Conservation (phyloP, 2,329 filamentous ascomycete genomes). For the Aspergillus spinulosporus region DNA sequence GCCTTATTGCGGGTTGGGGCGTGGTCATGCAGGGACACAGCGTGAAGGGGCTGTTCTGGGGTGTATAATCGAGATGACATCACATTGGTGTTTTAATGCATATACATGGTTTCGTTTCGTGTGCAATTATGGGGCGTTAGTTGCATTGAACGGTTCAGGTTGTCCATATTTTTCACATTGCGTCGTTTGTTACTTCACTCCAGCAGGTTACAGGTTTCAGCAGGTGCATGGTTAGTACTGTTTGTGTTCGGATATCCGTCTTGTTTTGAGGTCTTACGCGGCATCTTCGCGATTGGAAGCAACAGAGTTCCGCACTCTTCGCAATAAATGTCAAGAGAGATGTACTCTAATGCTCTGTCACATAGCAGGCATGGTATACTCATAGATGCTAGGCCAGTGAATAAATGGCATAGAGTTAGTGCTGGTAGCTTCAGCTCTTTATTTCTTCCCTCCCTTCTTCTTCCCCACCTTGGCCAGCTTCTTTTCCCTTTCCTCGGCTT, state of each 20-base stretch:
- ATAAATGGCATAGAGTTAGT: neutral
- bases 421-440: neutral
- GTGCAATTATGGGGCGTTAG: constrained; percentile 24
- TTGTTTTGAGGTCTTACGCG: neutral
- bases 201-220: neutral
- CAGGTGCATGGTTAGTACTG: constrained; percentile 3
- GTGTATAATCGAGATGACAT: constrained; percentile 28
- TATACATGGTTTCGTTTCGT: constrained; percentile 3
- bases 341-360: neutral
- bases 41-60: constrained; percentile 48
- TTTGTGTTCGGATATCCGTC: neutral
- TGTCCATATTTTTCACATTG: neutral
- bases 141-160: constrained; percentile 19
- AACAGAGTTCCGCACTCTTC: too few relatives aligned
- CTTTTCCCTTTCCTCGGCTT: constrained; percentile 40
- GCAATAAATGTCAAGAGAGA: too few relatives aligned
- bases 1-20: constrained; percentile 49
- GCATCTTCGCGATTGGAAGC: neutral
- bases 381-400: neutral
- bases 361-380: neutral
- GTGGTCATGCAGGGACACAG: constrained; percentile 47
- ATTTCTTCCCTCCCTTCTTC: constrained; percentile 32
- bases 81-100: neutral
- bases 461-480: constrained; percentile 40
- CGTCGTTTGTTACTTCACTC: neutral